phyloP scores from a whole-genome alignment of 2,329 filamentous ascomycete species.

The Phoma sp. region DNA sequence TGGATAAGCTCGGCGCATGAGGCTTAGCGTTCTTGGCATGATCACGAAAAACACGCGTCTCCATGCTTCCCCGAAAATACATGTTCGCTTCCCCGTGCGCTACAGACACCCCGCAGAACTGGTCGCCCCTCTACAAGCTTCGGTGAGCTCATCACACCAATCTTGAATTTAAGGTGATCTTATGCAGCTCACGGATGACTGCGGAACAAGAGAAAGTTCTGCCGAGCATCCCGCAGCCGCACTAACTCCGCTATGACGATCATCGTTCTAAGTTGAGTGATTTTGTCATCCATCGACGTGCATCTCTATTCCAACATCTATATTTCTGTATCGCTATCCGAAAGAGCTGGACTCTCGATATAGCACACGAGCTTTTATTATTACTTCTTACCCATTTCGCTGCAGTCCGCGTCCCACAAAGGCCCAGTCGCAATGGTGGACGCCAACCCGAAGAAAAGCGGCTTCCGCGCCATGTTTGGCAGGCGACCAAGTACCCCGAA shows the following conservation, averaged over 20 bases:
- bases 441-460: conserved; percentile 28
- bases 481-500: conserved; percentile 24
- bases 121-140: not conserved
- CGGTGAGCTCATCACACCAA: not conserved
- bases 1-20: not conserved
- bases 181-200: conserved; percentile 7
- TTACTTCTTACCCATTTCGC: too few species aligned
- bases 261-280: conserved; percentile 9
- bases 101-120: not conserved
- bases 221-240: conserved; percentile 14
- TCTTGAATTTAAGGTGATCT: not conserved
- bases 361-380: too few species aligned
- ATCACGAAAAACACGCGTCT: conserved; percentile 1
- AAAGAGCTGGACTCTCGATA: not conserved
- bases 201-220: conserved; percentile 7
- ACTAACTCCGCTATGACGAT: conserved; percentile 19
- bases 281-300: conserved; percentile 9
- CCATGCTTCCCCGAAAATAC: not conserved
- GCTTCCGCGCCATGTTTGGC: conserved; percentile 32
- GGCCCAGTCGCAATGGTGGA: conserved; percentile 23
- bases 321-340: not conserved
- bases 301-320: conserved; percentile 3
- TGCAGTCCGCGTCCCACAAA: not conserved
- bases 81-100: not conserved
- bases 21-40: conserved; percentile 10